Base-by-base conservation (phyloP, 805 yeast genomes). In the Candida sonorensis region DNA sequence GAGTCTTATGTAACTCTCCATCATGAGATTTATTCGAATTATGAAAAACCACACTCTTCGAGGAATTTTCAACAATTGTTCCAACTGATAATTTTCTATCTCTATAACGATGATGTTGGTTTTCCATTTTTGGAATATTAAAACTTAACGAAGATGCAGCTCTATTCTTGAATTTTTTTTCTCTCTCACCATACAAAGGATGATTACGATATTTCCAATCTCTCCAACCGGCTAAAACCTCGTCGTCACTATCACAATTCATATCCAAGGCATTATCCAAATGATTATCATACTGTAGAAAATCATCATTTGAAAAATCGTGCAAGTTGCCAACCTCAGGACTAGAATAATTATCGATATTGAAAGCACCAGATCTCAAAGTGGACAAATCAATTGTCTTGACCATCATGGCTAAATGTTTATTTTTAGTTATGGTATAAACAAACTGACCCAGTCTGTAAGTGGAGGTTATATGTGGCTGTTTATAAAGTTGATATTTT, bases 201-300 rank as follows among this genome's bases (percentile, higher is more conserved):
- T 81, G 87, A 31, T 70, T 72, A 40, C 84, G 69, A 47, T 69
- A 79, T 48, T 84, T 81, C 94, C 95, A 86, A 53, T 86, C 95
- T 51, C 95, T 68, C 96, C 96, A 86, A 8, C 90, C 81, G 0
- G 95, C 95, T 31, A 71, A 57, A 2, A 77, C 69, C 26, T 42
- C 39, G 13, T 41, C 36, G 10, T 46, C 41, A 15, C 39, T 40
- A n/a, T n/a, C n/a, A n/a, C n/a, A n/a, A 18, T 18, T 18, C 9
- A 18, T 7, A 18, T 18, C 27, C 11, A 13, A n/a, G 10, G 34
- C 18, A 10, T 26, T 20, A 7, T 23, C 16, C 7, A 29, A 30
- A n/a, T 37, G 31, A 19, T 31, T 34, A 8, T 41, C 37, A 2
- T 42, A 51, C 20, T 36, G 37, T 2, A 39, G 27, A 15, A 48